Conservation (phyloP, 192 early-diverging fungal genomes). For the Gaertneriomyces sp. region DNA sequence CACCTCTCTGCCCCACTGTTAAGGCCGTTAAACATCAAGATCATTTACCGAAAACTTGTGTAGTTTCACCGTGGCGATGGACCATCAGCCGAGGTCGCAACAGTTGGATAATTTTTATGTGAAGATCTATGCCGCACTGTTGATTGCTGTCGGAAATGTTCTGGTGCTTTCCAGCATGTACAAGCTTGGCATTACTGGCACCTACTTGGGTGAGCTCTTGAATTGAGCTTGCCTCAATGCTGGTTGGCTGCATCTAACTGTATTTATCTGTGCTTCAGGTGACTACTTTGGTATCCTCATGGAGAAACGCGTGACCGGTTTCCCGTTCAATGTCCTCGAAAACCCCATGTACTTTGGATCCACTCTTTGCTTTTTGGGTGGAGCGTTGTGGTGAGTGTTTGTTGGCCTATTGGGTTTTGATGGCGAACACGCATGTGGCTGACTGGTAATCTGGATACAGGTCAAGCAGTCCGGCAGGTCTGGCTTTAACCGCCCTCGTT, state of each 20-base stretch:
- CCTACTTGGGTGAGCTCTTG: slow-evolving; percentile 69
- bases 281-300: slow-evolving; percentile 91
- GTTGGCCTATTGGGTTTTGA: neutral
- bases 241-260: neutral
- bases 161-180: slow-evolving; percentile 83
- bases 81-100: slow-evolving; percentile 58
- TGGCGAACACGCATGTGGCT: slow-evolving; percentile 33
- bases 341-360: slow-evolving; percentile 97
- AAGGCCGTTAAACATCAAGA: too few species aligned
- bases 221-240: neutral
- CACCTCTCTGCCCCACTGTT: neutral
- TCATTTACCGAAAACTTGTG: neutral
- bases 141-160: slow-evolving; percentile 58
- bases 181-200: slow-evolving; percentile 82
- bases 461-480: slow-evolving; percentile 66
- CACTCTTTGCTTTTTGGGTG: slow-evolving; percentile 78
- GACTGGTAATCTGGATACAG: slow-evolving; percentile 34
- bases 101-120: slow-evolving; percentile 46
- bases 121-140: slow-evolving; percentile 42
- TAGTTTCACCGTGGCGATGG: slow-evolving; percentile 68
- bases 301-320: slow-evolving; percentile 77
- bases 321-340: slow-evolving; percentile 87
- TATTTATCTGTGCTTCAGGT: slow-evolving; percentile 40
- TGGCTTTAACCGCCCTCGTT: slow-evolving; percentile 65
- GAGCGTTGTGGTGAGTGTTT: slow-evolving; percentile 63